Percentiles rank a stretch among this genome's conserved stretches.
Evolutionary conservation across 306 rosid genomes (phyloP).

Genomic region (Abrus precatorius): DNA sequence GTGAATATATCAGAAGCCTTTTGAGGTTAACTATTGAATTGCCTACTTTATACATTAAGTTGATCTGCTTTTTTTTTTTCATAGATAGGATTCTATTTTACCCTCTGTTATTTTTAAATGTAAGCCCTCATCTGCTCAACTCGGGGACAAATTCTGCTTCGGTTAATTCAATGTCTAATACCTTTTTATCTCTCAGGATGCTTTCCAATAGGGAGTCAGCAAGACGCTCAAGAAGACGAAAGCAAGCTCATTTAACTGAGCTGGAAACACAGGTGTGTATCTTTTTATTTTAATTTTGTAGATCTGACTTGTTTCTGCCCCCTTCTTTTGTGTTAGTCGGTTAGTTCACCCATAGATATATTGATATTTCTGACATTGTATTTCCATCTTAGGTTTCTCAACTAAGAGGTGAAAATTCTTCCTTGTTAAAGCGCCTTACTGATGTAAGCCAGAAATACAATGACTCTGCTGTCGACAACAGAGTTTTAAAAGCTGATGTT

Average conservation of each 20-base stretch:
- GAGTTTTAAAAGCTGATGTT: constrained; percentile 89
- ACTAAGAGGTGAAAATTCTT: constrained; percentile 84
- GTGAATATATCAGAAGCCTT: constrained; percentile 17
- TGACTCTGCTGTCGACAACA: constrained; percentile 88
- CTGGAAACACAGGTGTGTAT: constrained; percentile 80
- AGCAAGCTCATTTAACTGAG: constrained; percentile 96
- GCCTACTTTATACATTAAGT: constrained; percentile 15
- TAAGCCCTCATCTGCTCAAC: constrained; percentile 4
- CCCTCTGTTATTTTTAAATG: background rate
- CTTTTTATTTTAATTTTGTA: constrained; percentile 2
- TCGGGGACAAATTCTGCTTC: constrained; percentile 26
- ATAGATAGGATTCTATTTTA: background rate
- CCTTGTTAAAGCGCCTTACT: constrained; percentile 78
- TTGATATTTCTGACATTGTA: constrained; percentile 43
- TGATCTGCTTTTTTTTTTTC: background rate
- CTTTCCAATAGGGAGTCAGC: constrained; percentile 99
- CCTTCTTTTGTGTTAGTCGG: background rate
- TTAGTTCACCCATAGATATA: constrained; percentile 16
- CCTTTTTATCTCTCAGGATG: constrained; percentile 72
- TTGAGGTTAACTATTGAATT: background rate
- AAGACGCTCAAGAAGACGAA: constrained; percentile 97
- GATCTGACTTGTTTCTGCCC: background rate
- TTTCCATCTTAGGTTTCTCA: constrained; percentile 73
- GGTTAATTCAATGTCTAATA: constrained; percentile 35
- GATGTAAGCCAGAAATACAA: constrained; percentile 76